Base-by-base conservation (phyloP, 108 stramenopile genomes). In the Stephanodiscus triporus region DNA sequence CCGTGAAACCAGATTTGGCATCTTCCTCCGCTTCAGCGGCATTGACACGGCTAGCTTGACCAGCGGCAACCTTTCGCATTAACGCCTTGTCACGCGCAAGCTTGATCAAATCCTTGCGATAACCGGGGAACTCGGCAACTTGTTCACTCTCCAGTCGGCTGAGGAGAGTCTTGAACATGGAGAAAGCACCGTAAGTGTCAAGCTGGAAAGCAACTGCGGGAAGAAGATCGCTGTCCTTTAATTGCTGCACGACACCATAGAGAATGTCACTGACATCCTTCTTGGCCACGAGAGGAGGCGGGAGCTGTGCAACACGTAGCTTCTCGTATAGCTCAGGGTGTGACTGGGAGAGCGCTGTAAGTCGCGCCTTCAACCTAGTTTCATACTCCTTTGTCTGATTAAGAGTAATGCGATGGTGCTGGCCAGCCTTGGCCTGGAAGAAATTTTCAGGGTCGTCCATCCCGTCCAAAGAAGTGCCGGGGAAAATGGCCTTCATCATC, bases 151-250 rank as follows among this genome's bases (percentile, higher is more conserved):
- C 99, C 23, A 98, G 84, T 23, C 90, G 87, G 43, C 65, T 76
- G 7, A 98, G 90, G 23, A 99, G 84, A 32, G 88, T 89, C 84
- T 98, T 97, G 78, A 99, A 99, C 93, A 98, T 97, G 67, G 92
- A 80, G 71, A 98, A 96, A 22, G 96, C 97, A 54, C 96, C 91
- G 73, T 97, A 98, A n/a, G 95, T 96, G 74, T 97, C 95, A 43
- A 99, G 91, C 77, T 98, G 97, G 77, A 99, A 99, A n/a, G 95
- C 95, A 74, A 98, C 95, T 11, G 97, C 97, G 26, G 97, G 97
- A 60, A 97, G 85, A 58, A 98, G 85, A 37, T 96, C 95, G 64
- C 68, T 77, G 17, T 76, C 63, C 84, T 95, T 95, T 73, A 98
- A 81, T 70, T 97, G 89, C 42, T 75, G 65, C n/a, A 93, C 82